phyloP scores from a whole-genome alignment of 495 filamentous ascomycete genomes.

The Hypomontagnella submonticulosa region DNA sequence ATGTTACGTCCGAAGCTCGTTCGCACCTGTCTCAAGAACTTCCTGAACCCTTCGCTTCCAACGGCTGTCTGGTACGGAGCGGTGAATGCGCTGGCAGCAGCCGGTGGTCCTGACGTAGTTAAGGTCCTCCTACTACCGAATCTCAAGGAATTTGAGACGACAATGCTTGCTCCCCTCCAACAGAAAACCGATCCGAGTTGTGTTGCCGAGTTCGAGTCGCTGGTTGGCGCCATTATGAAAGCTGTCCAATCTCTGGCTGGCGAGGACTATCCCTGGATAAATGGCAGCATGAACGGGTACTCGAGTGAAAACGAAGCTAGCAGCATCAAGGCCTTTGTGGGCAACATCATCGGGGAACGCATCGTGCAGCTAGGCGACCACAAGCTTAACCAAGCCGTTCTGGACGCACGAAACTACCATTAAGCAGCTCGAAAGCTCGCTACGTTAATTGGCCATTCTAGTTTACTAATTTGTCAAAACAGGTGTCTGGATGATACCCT shows the following conservation, averaged over 20 bases:
- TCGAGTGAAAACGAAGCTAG: conserved; percentile 57
- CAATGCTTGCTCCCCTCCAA: conserved; percentile 68
- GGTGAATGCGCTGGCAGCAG: conserved; percentile 76
- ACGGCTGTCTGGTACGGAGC: conserved; percentile 88
- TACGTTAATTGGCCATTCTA: conserved; percentile 3
- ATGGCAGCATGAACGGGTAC: conserved; percentile 46
- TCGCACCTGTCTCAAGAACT: conserved; percentile 87
- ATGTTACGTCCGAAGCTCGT: conserved; percentile 88
- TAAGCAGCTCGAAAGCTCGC: neutral
- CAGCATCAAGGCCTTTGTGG: conserved; percentile 66
- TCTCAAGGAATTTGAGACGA: conserved; percentile 75
- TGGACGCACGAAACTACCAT: conserved; percentile 55
- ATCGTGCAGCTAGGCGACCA: conserved; percentile 65
- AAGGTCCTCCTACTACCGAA: conserved; percentile 83
- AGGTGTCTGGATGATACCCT: conserved; percentile 34
- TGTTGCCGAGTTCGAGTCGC: conserved; percentile 68
- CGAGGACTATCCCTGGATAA: conserved; percentile 21
- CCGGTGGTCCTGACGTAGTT: conserved; percentile 83
- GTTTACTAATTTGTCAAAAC: neutral
- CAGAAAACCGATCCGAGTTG: conserved; percentile 66
- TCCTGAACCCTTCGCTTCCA: conserved; percentile 84
- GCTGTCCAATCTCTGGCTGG: conserved; percentile 61
- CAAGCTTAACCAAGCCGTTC: conserved; percentile 59
- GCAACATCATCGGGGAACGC: conserved; percentile 67
- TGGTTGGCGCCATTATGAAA: conserved; percentile 69